Conservation (phyloP, 2,329 filamentous ascomycete genomes). For the Xylogone sp. region DNA sequence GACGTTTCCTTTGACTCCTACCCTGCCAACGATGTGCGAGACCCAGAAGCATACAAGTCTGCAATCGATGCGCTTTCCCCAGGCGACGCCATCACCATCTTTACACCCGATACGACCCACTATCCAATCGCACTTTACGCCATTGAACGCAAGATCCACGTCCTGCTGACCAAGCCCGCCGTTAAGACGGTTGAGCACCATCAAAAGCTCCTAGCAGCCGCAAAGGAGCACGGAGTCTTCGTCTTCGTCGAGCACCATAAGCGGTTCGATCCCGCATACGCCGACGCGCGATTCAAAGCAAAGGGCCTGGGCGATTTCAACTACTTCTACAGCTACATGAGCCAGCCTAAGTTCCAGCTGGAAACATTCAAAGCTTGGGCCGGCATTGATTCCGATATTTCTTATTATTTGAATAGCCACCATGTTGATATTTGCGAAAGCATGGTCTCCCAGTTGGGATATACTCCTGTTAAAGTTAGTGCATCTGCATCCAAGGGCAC, state of each 20-base stretch:
- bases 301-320: constrained; percentile 86
- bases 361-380: constrained; percentile 96
- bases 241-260: constrained; percentile 97
- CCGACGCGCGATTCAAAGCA: constrained; percentile 77
- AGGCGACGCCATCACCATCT: constrained; percentile 91
- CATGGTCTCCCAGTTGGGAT: constrained; percentile 74
- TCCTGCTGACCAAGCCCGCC: constrained; percentile 90
- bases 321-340: constrained; percentile 98
- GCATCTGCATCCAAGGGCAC: constrained; percentile 76
- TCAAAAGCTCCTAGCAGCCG: constrained; percentile 67
- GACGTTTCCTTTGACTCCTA: constrained; percentile 84
- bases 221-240: constrained; percentile 73
- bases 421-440: constrained; percentile 91
- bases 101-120: constrained; percentile 91
- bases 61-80: constrained; percentile 80
- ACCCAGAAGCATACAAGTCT: constrained; percentile 80
- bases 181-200: constrained; percentile 82
- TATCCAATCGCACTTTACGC: constrained; percentile 90
- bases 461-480: constrained; percentile 73
- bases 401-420: constrained; percentile 93
- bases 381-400: constrained; percentile 87
- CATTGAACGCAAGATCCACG: constrained; percentile 82
- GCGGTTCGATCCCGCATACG: constrained; percentile 89
- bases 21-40: constrained; percentile 67
- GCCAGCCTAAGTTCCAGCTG: constrained; percentile 83